phyloP scores from a whole-genome alignment of 139 green algal species.

The Auxenochlorella protothecoides region DNA sequence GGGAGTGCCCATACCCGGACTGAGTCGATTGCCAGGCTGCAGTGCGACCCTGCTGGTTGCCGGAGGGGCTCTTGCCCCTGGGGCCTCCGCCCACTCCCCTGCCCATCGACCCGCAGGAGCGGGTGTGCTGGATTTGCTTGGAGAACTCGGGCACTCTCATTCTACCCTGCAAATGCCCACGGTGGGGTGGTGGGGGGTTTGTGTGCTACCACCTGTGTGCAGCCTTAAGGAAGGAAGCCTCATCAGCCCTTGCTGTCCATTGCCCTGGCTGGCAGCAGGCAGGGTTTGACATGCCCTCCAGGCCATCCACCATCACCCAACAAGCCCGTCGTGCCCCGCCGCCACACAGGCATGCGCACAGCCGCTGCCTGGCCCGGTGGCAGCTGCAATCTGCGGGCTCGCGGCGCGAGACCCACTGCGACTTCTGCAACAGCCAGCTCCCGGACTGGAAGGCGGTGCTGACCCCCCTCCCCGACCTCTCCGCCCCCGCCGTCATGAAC shows the following conservation, averaged over 20 bases:
- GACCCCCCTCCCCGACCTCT: conserved; percentile 41
- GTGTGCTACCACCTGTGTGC: neutral
- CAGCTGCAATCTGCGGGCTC: conserved; percentile 75
- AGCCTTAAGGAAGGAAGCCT: neutral
- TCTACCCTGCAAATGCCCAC: conserved; percentile 57
- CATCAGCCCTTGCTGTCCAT: neutral
- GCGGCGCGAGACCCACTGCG: conserved; percentile 67
- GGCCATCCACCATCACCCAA: neutral
- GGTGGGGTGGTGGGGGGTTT: conserved; percentile 10
- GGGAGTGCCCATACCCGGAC: too few species aligned
- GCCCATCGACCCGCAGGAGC: conserved; percentile 10
- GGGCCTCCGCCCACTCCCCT: neutral
- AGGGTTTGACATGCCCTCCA: neutral
- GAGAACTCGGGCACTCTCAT: conserved; percentile 39
- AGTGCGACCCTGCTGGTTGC: too few species aligned
- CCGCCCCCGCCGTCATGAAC: conserved; percentile 78
- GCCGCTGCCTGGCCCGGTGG: conserved; percentile 63
- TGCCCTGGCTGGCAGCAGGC: neutral
- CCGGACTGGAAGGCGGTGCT: conserved; percentile 69
- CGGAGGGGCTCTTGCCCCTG: too few species aligned
- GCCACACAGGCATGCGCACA: conserved; percentile 35
- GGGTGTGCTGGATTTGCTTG: conserved; percentile 76
- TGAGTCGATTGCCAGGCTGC: too few species aligned
- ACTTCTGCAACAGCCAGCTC: conserved; percentile 68
- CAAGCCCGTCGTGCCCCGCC: neutral